A percentile compares a stretch with the other conserved stretches of the same genome.
These are phyloP conservation scores for Pseudozyma pruni DNA, from an alignment of 1,284 basidiomycete genomes.

Conservation along the genomic window DNA sequence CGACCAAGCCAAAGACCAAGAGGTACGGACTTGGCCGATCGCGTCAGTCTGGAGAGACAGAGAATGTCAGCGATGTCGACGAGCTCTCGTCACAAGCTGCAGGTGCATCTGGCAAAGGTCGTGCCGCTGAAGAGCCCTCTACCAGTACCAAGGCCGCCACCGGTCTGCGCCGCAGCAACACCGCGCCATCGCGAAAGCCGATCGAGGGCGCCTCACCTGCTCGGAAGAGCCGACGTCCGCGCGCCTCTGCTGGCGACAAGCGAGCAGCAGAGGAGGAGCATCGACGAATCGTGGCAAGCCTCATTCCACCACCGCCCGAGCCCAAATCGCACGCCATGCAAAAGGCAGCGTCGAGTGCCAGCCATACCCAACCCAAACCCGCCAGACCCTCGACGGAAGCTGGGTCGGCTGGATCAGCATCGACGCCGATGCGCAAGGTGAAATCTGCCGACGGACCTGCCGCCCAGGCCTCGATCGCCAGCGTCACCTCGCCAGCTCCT, in stretches of 20 bases:
- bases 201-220: conserved; percentile 33
- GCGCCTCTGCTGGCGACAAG: conserved; percentile 46
- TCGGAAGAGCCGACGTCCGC: conserved; percentile 34
- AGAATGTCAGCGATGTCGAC: conserved; percentile 22
- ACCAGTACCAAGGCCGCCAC: conserved; percentile 19
- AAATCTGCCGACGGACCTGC: conserved; percentile 23
- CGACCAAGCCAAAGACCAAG: conserved; percentile 37
- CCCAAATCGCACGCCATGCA: conserved; percentile 33
- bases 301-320: conserved; percentile 43
- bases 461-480: conserved; percentile 14
- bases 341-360: conserved; percentile 30
- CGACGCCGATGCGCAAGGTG: conserved; percentile 39
- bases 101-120: conserved; percentile 23
- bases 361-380: conserved; percentile 23
- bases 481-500: conserved; percentile 15
- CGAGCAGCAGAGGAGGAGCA: conserved; percentile 38
- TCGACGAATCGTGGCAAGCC: conserved; percentile 37
- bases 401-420: conserved; percentile 13
- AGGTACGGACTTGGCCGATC: conserved; percentile 16
- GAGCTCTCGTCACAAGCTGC: conserved; percentile 23
- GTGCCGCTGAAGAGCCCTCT: conserved; percentile 3
- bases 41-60: conserved; percentile 17
- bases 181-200: conserved; percentile 43
- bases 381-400: conserved; percentile 19
- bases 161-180: conserved; percentile 41